Evolutionary conservation across 129 eudicot genomes (phyloP).

Genomic region (Ambrosia trifida): DNA sequence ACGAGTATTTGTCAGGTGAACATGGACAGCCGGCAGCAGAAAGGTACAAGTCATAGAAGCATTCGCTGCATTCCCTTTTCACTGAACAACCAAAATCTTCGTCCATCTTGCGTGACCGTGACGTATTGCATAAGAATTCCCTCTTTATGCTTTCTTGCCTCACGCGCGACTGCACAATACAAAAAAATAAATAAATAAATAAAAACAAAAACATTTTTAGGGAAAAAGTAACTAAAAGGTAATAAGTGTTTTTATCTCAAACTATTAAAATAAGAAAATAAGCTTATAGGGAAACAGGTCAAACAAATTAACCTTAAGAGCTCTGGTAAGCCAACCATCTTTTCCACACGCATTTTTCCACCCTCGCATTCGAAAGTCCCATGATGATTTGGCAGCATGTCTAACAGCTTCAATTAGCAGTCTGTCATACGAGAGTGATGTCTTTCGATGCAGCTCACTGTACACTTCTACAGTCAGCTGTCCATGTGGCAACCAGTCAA

Average conservation of each 20-base stretch:
- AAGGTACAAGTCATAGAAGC: constrained; percentile 66
- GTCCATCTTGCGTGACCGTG: constrained; percentile 43
- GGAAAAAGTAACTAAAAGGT: neutral
- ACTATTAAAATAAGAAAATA: neutral
- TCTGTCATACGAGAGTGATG: constrained; percentile 72
- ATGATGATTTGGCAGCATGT: constrained; percentile 49
- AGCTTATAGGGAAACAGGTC: neutral
- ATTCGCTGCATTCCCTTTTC: constrained; percentile 62
- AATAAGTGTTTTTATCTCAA: neutral
- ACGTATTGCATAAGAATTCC: constrained; percentile 48
- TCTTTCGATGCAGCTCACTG: constrained; percentile 51
- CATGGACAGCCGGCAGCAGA: constrained; percentile 73
- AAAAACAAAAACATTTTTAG: neutral
- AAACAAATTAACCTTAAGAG: constrained; percentile 54
- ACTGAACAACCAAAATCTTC: constrained; percentile 43
- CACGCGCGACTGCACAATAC: constrained; percentile 40
- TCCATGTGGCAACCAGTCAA: constrained; percentile 95
- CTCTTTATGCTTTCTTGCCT: constrained; percentile 46
- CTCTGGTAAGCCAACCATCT: constrained; percentile 61
- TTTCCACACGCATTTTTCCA: constrained; percentile 61
- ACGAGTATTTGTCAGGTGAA: constrained; percentile 59
- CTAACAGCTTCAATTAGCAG: constrained; percentile 58
- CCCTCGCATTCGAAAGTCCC: constrained; percentile 19
- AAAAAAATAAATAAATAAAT: no score
- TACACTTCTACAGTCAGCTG: constrained; percentile 53